phyloP scores from a whole-genome alignment of 2,329 filamentous ascomycete genomes.

The Harringtonia aguacate region DNA sequence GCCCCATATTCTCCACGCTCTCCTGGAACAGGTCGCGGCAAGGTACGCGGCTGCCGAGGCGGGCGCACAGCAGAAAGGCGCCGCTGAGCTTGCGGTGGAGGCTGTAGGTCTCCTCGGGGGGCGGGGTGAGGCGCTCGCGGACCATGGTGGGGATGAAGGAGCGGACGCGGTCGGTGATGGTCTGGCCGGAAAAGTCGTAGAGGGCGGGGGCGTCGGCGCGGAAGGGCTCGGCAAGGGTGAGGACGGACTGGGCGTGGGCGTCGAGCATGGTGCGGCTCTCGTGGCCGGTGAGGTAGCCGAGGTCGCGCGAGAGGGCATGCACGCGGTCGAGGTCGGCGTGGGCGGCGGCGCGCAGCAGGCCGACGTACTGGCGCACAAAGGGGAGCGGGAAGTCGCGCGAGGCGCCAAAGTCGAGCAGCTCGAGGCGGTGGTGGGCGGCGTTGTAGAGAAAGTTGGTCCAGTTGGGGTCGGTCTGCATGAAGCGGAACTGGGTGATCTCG shows the following conservation, averaged over 20 bases:
- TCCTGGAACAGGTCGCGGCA: slow-evolving; percentile 71
- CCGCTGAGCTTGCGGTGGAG: slow-evolving; percentile 91
- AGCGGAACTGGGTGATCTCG: slow-evolving; percentile 88
- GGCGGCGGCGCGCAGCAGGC: slow-evolving; percentile 70
- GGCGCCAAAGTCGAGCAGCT: slow-evolving; percentile 92
- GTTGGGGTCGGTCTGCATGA: slow-evolving; percentile 99
- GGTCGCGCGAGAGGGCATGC: slow-evolving; percentile 55
- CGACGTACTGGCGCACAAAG: slow-evolving; percentile 74
- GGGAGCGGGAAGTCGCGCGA: slow-evolving; percentile 71
- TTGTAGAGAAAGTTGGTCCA: slow-evolving; percentile 99
- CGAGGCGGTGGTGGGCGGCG: slow-evolving; percentile 56
- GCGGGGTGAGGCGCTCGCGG: slow-evolving; percentile 74
- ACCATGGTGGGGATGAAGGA: slow-evolving; percentile 88
- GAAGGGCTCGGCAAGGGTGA: slow-evolving; percentile 91
- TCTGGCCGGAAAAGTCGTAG: slow-evolving; percentile 91
- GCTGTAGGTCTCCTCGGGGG: slow-evolving; percentile 95
- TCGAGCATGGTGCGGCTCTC: slow-evolving; percentile 81
- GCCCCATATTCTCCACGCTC: slow-evolving; percentile 31
- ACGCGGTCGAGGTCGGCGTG: slow-evolving; percentile 54
- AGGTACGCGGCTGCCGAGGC: slow-evolving; percentile 68
- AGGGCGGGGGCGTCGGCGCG: slow-evolving; percentile 61
- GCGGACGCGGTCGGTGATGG: slow-evolving; percentile 89
- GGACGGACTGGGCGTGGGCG: slow-evolving; percentile 77
- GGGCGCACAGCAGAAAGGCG: slow-evolving; percentile 84
- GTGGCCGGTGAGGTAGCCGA: slow-evolving; percentile 87